A percentile compares a stretch with the other conserved stretches of the same genome.
Conservation (phyloP, 768 basidiomycete genomes). For the Inosperma sp. region DNA sequence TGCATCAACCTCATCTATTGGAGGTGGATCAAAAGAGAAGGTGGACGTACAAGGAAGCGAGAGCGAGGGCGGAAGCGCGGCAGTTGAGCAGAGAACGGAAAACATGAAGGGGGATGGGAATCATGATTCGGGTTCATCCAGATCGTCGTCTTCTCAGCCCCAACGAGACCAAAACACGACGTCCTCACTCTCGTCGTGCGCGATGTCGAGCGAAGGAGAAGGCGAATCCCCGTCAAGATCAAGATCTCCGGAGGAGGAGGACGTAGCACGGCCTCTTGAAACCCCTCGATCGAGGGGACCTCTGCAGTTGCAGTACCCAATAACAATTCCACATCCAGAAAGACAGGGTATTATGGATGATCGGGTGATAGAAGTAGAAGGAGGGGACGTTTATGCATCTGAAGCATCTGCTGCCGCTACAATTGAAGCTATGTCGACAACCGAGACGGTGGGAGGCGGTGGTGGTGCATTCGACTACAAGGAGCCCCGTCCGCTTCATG, state of each 20-base stretch:
- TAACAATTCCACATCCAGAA: not conserved
- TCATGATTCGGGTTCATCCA: not conserved
- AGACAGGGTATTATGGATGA: not conserved
- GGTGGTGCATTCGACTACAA: slow-evolving; percentile 45
- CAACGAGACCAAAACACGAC: not conserved
- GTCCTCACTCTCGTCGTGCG: not conserved
- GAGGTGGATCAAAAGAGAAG: slow-evolving; percentile 15
- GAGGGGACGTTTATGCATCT: not conserved
- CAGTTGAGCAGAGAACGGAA: no score
- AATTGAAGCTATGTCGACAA: not conserved
- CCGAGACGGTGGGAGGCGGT: not conserved
- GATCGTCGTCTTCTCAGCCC: slow-evolving; percentile 1
- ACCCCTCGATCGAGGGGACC: no score
- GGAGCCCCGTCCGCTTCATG: slow-evolving; percentile 57
- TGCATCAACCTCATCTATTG: slow-evolving; percentile 17
- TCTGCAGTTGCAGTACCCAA: not conserved
- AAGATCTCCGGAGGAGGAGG: slow-evolving; percentile 15
- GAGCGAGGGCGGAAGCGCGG: not conserved
- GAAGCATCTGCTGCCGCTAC: slow-evolving; percentile 3
- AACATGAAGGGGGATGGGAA: not conserved
- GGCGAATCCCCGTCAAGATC: slow-evolving; percentile 13
- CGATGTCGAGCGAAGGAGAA: slow-evolving; percentile 13
- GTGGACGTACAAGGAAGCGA: not conserved
- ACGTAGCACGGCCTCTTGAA: not conserved
- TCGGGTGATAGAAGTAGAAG: not conserved